Evolutionary conservation across 192 early-diverging fungal species (phyloP), one percentile per base, ranked within the genome.

Genomic region (Allomyces macrogynus): DNA sequence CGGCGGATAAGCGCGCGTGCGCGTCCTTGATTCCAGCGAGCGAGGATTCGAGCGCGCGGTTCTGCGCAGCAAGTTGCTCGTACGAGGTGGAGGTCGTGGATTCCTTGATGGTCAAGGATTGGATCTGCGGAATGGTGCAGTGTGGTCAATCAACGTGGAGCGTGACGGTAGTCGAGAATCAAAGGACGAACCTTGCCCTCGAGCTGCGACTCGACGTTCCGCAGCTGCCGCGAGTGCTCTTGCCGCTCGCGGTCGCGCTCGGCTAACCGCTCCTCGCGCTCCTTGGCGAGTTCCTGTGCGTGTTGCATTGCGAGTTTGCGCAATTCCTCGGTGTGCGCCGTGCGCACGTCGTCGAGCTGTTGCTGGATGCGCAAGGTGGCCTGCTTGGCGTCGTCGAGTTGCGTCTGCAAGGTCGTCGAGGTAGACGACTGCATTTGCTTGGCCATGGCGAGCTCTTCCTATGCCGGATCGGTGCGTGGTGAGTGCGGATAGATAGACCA

Each of bases 331-430:
- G 74, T 68, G 43, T 71, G 64, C 16, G 42, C n/a, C 9, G 73
- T 42, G 63, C 69, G 68, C 24, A 65, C 49, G 24, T 44, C n/a
- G 10, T 78, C 75, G 44, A 77, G 63, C 62, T 80, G 72, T 4
- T 61, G 10, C 14, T 23, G 62, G 40, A 74, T 44, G 9, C 61
- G 44, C 10, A 61, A 43, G n/a, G 23, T 65, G 1, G 61, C 25
- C 0, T 64, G 32, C 23, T 73, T 67, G 1, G 67, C 49, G 11
- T 70, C 68, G 23, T 61, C 26, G 57, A 72, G 43, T 23, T 61
- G 60, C 24, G 63, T 49, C 61, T 72, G 24, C 7, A 71, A 32
- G 42, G 22, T 66, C 22, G 72, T 57, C 3, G 49, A 14, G 12
- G 49, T 20, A 4, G 14, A 20, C 40, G 40, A 63, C 18, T 63